A percentile compares a stretch with the other conserved stretches of the same genome.
Conservation (phyloP, 2,329 filamentous ascomycete genomes). For the Diplodia scrobiculata region DNA sequence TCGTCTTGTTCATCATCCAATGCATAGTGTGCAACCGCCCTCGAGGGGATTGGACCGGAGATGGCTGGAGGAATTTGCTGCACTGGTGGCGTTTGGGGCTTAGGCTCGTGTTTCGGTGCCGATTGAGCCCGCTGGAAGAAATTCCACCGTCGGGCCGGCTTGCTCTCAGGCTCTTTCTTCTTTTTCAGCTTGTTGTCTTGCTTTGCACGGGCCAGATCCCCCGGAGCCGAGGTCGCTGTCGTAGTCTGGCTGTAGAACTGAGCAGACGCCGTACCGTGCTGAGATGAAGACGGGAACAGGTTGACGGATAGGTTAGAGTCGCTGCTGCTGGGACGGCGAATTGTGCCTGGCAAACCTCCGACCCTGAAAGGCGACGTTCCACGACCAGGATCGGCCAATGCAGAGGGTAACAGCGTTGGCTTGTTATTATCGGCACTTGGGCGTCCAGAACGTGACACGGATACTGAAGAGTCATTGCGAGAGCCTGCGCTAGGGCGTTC, state of each 20-base stretch:
- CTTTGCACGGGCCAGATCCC: neutral
- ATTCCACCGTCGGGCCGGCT: constrained; percentile 57
- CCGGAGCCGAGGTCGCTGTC: neutral
- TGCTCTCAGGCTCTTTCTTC: constrained; percentile 35
- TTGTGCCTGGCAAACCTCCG: constrained; percentile 36
- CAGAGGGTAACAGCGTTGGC: constrained; percentile 43
- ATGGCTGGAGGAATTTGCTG: constrained; percentile 38
- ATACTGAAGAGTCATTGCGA: constrained; percentile 23
- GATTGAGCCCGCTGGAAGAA: constrained; percentile 59
- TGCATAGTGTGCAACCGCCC: constrained; percentile 61
- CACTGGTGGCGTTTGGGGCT: constrained; percentile 41
- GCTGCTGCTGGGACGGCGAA: constrained; percentile 34
- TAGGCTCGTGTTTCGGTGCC: constrained; percentile 40
- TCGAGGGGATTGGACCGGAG: constrained; percentile 35
- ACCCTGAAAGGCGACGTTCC: constrained; percentile 37
- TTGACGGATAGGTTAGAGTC: constrained; percentile 14
- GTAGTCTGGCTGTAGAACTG: neutral
- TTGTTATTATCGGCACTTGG: constrained; percentile 33
- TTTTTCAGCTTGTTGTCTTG: constrained; percentile 32
- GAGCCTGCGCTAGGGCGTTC: constrained; percentile 3
- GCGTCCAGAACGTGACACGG: constrained; percentile 31
- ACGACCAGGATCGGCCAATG: constrained; percentile 43
- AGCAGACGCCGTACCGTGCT: neutral
- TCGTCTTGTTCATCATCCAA: constrained; percentile 55
- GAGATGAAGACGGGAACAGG: neutral